phyloP scores from a whole-genome alignment of 306 rosid genomes.

The Potentilla sterilis region DNA sequence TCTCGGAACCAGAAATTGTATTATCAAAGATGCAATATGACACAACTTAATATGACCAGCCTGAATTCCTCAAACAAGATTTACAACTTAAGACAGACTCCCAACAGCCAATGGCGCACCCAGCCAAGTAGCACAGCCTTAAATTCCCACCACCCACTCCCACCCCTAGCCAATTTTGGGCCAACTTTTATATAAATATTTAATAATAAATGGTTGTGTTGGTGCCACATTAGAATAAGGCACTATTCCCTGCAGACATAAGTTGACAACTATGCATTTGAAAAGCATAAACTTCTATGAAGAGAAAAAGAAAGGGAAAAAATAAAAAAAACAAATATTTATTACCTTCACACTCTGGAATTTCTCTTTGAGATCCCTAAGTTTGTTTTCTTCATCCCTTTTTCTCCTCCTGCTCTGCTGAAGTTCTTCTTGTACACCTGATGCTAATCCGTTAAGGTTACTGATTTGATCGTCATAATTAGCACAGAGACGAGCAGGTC shows the following conservation, averaged over 20 bases:
- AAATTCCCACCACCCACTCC: neutral
- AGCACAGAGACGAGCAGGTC: constrained; percentile 66
- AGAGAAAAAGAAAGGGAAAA: neutral
- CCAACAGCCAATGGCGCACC: neutral
- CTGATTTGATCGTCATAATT: constrained; percentile 57
- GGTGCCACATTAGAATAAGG: neutral
- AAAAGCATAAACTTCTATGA: neutral
- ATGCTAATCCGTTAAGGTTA: constrained; percentile 37
- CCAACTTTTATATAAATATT: neutral
- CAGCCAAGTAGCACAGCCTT: neutral
- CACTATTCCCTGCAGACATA: neutral
- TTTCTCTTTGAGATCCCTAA: constrained; percentile 41
- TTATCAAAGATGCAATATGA: neutral
- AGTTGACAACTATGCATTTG: neutral
- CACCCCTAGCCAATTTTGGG: neutral
- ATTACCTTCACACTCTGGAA: constrained; percentile 57
- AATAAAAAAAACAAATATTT: neutral
- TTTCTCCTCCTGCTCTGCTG: constrained; percentile 43
- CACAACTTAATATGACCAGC: neutral
- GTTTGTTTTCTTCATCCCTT: constrained; percentile 58
- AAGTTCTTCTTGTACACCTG: constrained; percentile 36
- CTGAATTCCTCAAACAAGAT: neutral
- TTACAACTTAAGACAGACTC: neutral
- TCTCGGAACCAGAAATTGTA: neutral
- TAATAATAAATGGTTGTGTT: neutral